Conservation (phyloP, 441 rosid species). For the Eruca vesicaria region DNA sequence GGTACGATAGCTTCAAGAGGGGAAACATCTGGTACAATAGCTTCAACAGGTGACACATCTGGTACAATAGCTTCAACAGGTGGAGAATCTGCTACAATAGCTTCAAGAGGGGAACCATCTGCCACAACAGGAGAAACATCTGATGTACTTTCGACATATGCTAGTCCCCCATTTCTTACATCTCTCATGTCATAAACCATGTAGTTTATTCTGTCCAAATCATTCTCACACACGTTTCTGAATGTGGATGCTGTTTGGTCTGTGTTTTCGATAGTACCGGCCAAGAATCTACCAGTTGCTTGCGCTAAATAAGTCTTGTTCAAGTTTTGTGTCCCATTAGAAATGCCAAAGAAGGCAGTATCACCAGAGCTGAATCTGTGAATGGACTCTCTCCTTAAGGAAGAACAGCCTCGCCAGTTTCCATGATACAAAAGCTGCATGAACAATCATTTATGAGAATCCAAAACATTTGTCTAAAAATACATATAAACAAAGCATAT, state of each 20-base stretch:
- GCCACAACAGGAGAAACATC: background rate
- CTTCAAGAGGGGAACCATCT: constrained; percentile 15
- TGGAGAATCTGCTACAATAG: background rate
- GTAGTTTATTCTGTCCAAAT: constrained; percentile 37
- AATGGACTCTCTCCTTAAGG: constrained; percentile 48
- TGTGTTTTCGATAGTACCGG: constrained; percentile 38
- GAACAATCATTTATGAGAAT: constrained; percentile 1
- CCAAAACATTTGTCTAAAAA: background rate
- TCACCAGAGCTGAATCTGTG: constrained; percentile 47
- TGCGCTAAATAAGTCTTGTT: constrained; percentile 43
- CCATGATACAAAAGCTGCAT: constrained; percentile 58
- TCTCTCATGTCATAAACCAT: constrained; percentile 39
- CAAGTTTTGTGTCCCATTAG: constrained; percentile 38
- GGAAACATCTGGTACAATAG: background rate
- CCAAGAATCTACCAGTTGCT: constrained; percentile 51
- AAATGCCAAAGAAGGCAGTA: constrained; percentile 41
- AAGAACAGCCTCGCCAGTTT: constrained; percentile 43
- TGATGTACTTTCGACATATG: constrained; percentile 42
- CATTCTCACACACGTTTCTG: constrained; percentile 36
- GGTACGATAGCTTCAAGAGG: constrained; percentile 31
- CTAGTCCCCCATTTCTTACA: constrained; percentile 35
- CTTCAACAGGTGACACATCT: constrained; percentile 17
- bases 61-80: constrained; percentile 31
- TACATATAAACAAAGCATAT: background rate
- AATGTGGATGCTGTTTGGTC: constrained; percentile 30